Conservation (phyloP, 768 basidiomycete species). For the Amylocystis lapponica region DNA sequence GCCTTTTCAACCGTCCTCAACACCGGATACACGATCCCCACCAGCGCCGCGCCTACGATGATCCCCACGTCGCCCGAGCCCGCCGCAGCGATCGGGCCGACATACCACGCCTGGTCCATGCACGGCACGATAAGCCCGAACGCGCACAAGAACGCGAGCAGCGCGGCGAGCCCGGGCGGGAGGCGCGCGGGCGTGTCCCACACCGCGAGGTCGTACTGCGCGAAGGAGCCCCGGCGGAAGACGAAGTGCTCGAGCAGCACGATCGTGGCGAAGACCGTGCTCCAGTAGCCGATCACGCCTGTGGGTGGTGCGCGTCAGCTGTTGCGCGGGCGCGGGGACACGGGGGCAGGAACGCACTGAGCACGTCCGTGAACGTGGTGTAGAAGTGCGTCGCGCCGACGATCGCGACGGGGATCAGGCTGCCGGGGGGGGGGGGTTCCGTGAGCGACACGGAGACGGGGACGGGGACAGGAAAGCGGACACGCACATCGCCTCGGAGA, state of each 20-base stretch:
- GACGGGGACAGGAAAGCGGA: not conserved
- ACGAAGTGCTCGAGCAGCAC: constrained; percentile 39
- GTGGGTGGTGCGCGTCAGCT: not conserved
- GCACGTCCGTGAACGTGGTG: constrained; percentile 36
- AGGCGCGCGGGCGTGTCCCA: constrained; percentile 34
- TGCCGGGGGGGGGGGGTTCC: constrained; percentile 14
- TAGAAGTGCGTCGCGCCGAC: constrained; percentile 42
- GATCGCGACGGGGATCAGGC: constrained; percentile 42
- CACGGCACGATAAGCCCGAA: constrained; percentile 37
- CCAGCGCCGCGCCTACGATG: constrained; percentile 31
- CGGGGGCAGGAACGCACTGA: constrained; percentile 24
- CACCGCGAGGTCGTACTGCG: constrained; percentile 30
- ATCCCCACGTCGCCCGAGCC: constrained; percentile 47
- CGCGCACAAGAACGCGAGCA: constrained; percentile 34
- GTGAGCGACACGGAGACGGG: not conserved
- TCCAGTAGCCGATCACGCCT: constrained; percentile 44
- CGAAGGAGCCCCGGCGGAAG: constrained; percentile 32
- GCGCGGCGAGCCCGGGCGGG: constrained; percentile 37
- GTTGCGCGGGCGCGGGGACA: no score
- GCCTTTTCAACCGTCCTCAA: constrained; percentile 15
- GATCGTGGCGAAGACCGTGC: constrained; percentile 30
- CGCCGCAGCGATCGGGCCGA: constrained; percentile 39
- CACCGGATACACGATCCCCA: constrained; percentile 25
- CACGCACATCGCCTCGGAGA: constrained; percentile 40
- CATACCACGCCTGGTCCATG: constrained; percentile 50